These are phyloP conservation scores for Claviceps sp. DNA, from an alignment of 2,329 filamentous ascomycete species.

Conservation along the genomic window DNA sequence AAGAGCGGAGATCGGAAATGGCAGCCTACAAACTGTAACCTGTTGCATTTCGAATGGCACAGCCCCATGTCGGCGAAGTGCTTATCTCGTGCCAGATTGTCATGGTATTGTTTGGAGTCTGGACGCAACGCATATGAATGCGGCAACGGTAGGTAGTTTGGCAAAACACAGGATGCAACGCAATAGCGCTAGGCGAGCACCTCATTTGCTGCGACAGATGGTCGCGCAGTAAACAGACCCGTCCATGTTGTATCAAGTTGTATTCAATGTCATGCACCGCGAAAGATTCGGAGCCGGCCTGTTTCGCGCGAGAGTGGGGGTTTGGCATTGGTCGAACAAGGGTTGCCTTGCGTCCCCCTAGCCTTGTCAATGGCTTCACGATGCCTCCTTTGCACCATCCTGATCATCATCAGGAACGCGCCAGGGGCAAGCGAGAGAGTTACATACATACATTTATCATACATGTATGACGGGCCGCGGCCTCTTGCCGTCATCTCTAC, in stretches of 20 bases:
- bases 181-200: too few relatives aligned
- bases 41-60: conserved; percentile 1
- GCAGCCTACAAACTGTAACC: not conserved
- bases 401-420: too few relatives aligned
- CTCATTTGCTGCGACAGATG: too few relatives aligned
- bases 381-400: too few relatives aligned
- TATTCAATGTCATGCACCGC: not conserved
- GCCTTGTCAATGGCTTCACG: not conserved
- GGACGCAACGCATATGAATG: not conserved
- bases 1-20: not conserved
- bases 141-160: too few relatives aligned
- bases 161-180: not conserved
- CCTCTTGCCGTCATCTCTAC: not conserved
- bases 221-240: too few relatives aligned
- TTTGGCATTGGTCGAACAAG: not conserved
- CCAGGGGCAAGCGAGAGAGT: not conserved
- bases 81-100: not conserved
- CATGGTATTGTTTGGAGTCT: not conserved
- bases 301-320: not conserved
- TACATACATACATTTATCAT: not conserved
- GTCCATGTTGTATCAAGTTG: too few relatives aligned
- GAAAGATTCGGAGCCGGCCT: not conserved
- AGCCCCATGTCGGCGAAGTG: not conserved
- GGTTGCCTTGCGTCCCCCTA: not conserved
- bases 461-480: not conserved